Evolutionary conservation across 495 filamentous ascomycete species (phyloP).

Genomic region (Bryoglossum gracile): DNA sequence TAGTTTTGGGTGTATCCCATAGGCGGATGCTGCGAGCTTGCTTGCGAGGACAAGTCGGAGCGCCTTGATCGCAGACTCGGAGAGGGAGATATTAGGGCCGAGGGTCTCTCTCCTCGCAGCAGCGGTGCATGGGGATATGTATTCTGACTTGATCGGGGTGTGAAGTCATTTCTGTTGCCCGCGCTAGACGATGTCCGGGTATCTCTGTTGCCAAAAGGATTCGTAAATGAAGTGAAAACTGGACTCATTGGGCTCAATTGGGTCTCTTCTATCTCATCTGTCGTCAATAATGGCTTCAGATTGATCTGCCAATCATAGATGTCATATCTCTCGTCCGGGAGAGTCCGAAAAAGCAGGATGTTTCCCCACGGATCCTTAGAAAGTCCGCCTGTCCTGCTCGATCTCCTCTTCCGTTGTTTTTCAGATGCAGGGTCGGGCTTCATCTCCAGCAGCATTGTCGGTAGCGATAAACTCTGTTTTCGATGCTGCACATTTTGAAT

Average conservation of each 20-base stretch:
- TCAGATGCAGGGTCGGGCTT: conserved; percentile 43
- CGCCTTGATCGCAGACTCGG: conserved; percentile 45
- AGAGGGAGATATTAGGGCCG: conserved; percentile 28
- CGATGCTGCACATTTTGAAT: conserved; percentile 45
- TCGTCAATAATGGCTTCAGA: conserved; percentile 17
- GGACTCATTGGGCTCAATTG: conserved; percentile 11
- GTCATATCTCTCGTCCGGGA: conserved; percentile 19
- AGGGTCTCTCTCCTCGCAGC: conserved; percentile 13
- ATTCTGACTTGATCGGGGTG: conserved; percentile 4
- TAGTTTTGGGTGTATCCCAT: conserved; percentile 29
- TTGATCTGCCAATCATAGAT: conserved; percentile 23
- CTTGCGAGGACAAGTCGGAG: conserved; percentile 47
- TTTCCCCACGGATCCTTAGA: conserved; percentile 22
- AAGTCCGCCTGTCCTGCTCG: conserved; percentile 46
- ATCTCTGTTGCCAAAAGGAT: conserved; percentile 21
- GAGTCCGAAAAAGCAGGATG: conserved; percentile 21
- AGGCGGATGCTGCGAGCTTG: conserved; percentile 36
- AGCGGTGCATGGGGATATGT: conserved; percentile 17
- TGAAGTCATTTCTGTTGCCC: conserved; percentile 6
- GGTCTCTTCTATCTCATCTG: conserved; percentile 8
- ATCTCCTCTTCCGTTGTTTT: conserved; percentile 47
- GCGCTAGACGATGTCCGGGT: background rate
- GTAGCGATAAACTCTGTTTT: conserved; percentile 42
- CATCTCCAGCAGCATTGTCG: conserved; percentile 44
- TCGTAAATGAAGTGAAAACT: conserved; percentile 18